phyloP scores from a whole-genome alignment of 192 early-diverging fungal species.

The Coemansia sp. region DNA sequence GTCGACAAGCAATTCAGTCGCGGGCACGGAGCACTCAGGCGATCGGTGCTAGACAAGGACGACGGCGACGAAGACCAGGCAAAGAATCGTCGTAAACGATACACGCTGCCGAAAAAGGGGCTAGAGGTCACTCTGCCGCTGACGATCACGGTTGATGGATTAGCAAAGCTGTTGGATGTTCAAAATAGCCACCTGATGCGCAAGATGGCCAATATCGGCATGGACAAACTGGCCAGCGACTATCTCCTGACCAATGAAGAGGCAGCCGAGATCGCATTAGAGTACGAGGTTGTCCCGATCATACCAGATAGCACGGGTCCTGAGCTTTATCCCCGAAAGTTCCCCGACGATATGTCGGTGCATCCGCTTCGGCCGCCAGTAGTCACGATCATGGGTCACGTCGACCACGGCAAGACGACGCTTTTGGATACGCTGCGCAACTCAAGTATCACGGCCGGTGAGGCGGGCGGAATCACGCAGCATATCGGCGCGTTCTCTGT shows the following conservation, averaged over 20 bases:
- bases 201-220: conserved; percentile 76
- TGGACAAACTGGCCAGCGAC: conserved; percentile 77
- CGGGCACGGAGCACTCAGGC: conserved; percentile 3
- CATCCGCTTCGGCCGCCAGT: conserved; percentile 83
- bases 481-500: conserved; percentile 97
- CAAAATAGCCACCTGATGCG: conserved; percentile 67
- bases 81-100: conserved; percentile 22
- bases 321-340: conserved; percentile 52
- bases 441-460: conserved; percentile 87
- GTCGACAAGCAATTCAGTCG: conserved; percentile 1
- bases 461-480: conserved; percentile 97
- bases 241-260: conserved; percentile 82
- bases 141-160: conserved; percentile 77
- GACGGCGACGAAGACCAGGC: neutral
- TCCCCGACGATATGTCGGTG: conserved; percentile 71
- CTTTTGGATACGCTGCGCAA: conserved; percentile 89
- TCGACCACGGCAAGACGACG: conserved; percentile 97
- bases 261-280: conserved; percentile 82
- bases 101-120: conserved; percentile 35
- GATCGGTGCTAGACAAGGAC: conserved; percentile 11
- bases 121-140: conserved; percentile 77
- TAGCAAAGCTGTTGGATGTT: conserved; percentile 77
- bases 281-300: conserved; percentile 86
- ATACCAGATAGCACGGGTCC: conserved; percentile 55
- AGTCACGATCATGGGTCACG: conserved; percentile 98